Evolutionary conservation across 1,139 yeast genomes (phyloP), one percentile per base, ranked within the genome.

Genomic region (Yamadazyma blattariae): DNA sequence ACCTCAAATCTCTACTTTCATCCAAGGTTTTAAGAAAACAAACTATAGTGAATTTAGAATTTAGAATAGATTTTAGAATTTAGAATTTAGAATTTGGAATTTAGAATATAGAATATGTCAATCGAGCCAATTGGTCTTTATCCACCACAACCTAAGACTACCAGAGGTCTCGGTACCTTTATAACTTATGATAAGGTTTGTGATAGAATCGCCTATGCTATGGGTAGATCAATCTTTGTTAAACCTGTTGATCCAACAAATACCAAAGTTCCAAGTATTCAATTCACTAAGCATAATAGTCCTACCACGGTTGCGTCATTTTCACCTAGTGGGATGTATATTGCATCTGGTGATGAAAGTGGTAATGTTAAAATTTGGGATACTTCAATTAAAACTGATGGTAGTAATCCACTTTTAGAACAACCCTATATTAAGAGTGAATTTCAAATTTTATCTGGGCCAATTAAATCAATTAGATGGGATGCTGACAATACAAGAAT

Each of bases 311-410:
- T 83, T 5, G 97, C 94, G 9, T 74, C 78, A 28, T 88, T 92
- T 56, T 71, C 96, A 1, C 96, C 97, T 2, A 80, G 90, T 11
- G 97, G 98, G 1, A 83, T 72, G 58, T 90, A 87, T 57, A 65
- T 92, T 22, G 97, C 96, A 2, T 84, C 95, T 2, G 98, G 96
- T 29, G 99, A 92, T 54, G 88, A 81, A 47, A 64, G 81, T 9
- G 98, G 98, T 19, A 76, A 77, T 41, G 92, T 92, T 32, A 84
- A 86, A 48, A 77, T 92, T 30, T 90, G 97, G 97, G 95, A 88
- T 51, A 68, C 79, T 28, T 45, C 67, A 3, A 35, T 43, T 10
- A 46, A 56, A 14, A 38, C 37, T 4, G 49, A 43, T 25, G 19
- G 19, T 5, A 40, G 41, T 21, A 35, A 46, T 18, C 51, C 51